Conservation (phyloP, 208 protist genomes). For the Endotrypanum monterogeii region DNA sequence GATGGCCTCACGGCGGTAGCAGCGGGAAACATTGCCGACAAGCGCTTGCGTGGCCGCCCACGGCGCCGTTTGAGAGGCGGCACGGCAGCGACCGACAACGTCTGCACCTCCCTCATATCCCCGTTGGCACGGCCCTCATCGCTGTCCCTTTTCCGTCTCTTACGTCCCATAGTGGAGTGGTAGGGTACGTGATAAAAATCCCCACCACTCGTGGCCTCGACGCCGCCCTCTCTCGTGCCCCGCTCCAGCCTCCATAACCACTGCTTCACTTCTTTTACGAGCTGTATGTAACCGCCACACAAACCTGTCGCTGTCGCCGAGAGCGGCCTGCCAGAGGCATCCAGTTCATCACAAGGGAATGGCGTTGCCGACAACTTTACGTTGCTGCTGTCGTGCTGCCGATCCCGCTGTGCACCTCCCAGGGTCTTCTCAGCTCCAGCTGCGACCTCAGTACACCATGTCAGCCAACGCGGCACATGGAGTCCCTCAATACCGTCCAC, state of each 20-base stretch:
- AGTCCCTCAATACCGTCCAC: neutral
- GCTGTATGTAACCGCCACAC: slow-evolving; percentile 10
- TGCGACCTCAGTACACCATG: slow-evolving; percentile 9
- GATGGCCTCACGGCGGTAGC: neutral
- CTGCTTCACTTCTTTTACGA: slow-evolving; percentile 40
- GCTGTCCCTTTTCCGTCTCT: neutral
- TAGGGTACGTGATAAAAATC: too few species aligned
- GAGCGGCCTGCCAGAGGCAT: too few species aligned
- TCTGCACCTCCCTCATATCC: neutral
- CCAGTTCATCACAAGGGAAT: too few species aligned
- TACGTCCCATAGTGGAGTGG: neutral
- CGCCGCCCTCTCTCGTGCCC: neutral
- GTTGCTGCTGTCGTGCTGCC: too few species aligned
- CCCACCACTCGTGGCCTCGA: neutral
- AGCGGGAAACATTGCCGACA: slow-evolving; percentile 10
- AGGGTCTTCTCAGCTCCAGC: neutral
- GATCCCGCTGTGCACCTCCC: neutral
- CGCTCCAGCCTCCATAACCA: slow-evolving; percentile 39
- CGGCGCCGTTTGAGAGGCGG: slow-evolving; percentile 16
- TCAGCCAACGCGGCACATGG: slow-evolving; percentile 26
- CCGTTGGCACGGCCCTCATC: neutral
- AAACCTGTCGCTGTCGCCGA: neutral
- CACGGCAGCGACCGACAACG: neutral
- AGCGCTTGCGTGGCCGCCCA: slow-evolving; percentile 26
- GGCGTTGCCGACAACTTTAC: too few species aligned